Evolutionary conservation across 202 grass and related monocot genomes (phyloP).

Genomic region (Carex arenaria): DNA sequence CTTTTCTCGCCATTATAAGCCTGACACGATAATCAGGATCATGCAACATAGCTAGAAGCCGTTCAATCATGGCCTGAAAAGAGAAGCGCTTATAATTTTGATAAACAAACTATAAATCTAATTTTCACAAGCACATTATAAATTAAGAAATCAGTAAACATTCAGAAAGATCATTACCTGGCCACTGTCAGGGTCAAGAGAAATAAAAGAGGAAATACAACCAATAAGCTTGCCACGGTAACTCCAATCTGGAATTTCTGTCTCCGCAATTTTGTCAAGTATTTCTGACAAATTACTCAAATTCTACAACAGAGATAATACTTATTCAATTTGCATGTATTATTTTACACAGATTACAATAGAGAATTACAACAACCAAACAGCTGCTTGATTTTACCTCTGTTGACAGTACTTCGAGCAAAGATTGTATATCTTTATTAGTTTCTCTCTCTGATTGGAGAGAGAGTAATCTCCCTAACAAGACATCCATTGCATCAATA

Average conservation of each 20-base stretch:
- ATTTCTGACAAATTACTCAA: slow-evolving; percentile 53
- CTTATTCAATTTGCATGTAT: background rate
- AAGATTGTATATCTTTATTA: slow-evolving; percentile 28
- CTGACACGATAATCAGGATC: slow-evolving; percentile 93
- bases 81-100: background rate
- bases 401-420: slow-evolving; percentile 23
- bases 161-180: slow-evolving; percentile 46
- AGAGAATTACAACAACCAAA: slow-evolving; percentile 8
- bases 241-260: slow-evolving; percentile 54
- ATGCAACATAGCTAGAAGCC: slow-evolving; percentile 84
- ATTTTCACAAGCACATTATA: background rate
- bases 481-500: slow-evolving; percentile 39
- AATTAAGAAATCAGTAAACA: background rate
- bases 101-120: slow-evolving; percentile 1
- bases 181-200: slow-evolving; percentile 58
- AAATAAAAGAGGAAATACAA: slow-evolving; percentile 73
- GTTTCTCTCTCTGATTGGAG: slow-evolving; percentile 29
- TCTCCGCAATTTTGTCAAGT: slow-evolving; percentile 51
- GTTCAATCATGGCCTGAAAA: slow-evolving; percentile 68
- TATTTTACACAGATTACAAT: background rate
- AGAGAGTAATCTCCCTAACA: slow-evolving; percentile 48
- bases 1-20: slow-evolving; percentile 77
- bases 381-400: slow-evolving; percentile 34
- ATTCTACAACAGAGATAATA: slow-evolving; percentile 38
- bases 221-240: slow-evolving; percentile 68